phyloP scores from a whole-genome alignment of 2,329 filamentous ascomycete genomes.

The Magnaporthiopsis poae region DNA sequence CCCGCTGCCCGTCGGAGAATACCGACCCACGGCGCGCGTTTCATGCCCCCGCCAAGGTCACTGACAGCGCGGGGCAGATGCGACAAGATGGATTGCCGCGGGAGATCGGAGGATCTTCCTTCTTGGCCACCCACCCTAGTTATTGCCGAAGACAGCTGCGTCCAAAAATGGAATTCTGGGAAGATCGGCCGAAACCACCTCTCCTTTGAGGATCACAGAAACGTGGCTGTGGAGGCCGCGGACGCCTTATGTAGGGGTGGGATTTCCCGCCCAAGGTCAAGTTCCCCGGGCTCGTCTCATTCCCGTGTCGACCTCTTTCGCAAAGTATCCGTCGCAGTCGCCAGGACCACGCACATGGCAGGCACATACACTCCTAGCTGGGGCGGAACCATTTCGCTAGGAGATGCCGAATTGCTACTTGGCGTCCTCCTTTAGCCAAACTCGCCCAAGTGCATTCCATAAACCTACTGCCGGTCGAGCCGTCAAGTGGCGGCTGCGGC shows the following conservation, averaged over 20 bases:
- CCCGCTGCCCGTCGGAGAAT: neutral
- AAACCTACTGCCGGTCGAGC: conserved; percentile 35
- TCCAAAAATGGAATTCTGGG: neutral
- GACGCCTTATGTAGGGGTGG: too few species aligned
- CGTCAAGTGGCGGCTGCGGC: conserved; percentile 31
- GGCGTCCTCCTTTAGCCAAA: conserved; percentile 21
- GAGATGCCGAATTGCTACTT: too few species aligned
- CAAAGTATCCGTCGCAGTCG: conserved; percentile 14
- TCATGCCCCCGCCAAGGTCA: neutral
- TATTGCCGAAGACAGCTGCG: neutral
- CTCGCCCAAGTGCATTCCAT: conserved; percentile 47
- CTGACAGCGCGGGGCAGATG: neutral
- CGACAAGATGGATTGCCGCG: neutral
- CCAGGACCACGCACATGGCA: conserved; percentile 15
- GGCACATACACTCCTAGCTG: conserved; percentile 14
- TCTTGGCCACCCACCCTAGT: neutral
- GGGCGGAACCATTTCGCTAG: conserved; percentile 7
- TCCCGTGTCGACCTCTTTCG: conserved; percentile 6
- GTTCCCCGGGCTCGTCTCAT: neutral
- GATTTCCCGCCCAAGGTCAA: neutral
- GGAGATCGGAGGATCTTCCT: neutral
- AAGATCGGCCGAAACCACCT: neutral
- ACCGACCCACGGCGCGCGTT: too few species aligned
- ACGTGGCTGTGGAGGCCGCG: neutral
- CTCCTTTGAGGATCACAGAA: neutral